These are phyloP conservation scores for Metarhizium humberi DNA, from an alignment of 2,329 filamentous ascomycete genomes.

Conservation along the genomic window DNA sequence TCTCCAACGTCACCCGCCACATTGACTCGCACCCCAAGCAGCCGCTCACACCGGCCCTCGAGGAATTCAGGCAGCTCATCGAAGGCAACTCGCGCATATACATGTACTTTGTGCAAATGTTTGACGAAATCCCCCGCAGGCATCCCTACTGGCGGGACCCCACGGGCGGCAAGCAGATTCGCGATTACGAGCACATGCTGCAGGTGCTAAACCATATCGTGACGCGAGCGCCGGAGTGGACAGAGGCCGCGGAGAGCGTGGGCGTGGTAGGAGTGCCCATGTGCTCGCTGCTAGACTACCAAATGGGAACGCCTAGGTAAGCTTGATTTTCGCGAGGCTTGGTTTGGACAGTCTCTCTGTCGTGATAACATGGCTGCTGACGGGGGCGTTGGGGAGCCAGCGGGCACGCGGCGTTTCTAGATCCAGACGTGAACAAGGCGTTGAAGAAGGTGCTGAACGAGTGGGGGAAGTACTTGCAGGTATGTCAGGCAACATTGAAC, in stretches of 20 bases:
- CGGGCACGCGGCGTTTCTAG: conserved; percentile 44
- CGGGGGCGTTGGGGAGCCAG: conserved; percentile 13
- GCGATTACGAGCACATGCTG: conserved; percentile 59
- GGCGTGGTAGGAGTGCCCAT: conserved; percentile 47
- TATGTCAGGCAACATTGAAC: conserved; percentile 10
- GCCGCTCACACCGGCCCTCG: conserved; percentile 47
- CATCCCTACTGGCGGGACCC: conserved; percentile 52
- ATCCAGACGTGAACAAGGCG: conserved; percentile 44
- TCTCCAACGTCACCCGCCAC: conserved; percentile 45
- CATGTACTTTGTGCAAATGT: conserved; percentile 61
- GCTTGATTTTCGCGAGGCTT: conserved; percentile 3
- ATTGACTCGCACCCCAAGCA: conserved; percentile 35
- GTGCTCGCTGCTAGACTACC: conserved; percentile 44
- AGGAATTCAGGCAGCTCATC: conserved; percentile 58
- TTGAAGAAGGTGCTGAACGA: conserved; percentile 46
- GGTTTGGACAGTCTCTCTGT: no score
- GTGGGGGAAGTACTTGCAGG: conserved; percentile 46
- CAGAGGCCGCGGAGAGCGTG: conserved; percentile 38
- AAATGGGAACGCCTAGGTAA: conserved; percentile 44
- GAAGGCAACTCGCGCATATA: conserved; percentile 54
- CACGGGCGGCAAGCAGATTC: conserved; percentile 51
- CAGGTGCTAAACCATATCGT: conserved; percentile 54
- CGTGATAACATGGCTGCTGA: neutral
- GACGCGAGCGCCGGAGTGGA: conserved; percentile 41
- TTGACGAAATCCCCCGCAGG: conserved; percentile 53